Evolutionary conservation across 345 rosid genomes (phyloP).

Genomic region (Erucastrum elatum): DNA sequence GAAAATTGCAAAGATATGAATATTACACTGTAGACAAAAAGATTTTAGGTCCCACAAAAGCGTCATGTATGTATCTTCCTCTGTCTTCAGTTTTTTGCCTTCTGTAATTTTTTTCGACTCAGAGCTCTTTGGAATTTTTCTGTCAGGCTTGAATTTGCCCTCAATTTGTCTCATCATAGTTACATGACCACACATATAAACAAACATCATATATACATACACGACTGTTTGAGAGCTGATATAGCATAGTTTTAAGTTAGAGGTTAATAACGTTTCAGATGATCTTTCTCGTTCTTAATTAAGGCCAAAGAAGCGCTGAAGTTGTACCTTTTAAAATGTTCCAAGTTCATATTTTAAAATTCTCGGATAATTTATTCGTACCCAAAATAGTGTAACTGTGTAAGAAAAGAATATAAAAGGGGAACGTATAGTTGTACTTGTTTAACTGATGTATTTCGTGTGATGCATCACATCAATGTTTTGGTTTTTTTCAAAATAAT

Average conservation of each 20-base stretch:
- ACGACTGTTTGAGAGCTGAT: constrained; percentile 13
- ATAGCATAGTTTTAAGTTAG: background rate
- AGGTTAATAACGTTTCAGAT: too few relatives aligned
- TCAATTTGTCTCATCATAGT: constrained; percentile 25
- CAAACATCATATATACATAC: background rate
- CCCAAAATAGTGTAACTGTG: background rate
- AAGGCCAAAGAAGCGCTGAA: background rate
- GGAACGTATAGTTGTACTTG: background rate
- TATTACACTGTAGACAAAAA: constrained; percentile 25
- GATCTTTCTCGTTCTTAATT: background rate
- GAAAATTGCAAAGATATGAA: constrained; percentile 23
- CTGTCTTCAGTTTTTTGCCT: constrained; percentile 4
- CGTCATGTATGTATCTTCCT: constrained; percentile 25
- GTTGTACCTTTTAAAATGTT: background rate
- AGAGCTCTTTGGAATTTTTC: constrained; percentile 35
- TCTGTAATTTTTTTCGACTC: constrained; percentile 21
- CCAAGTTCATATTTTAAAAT: background rate
- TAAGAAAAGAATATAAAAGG: background rate
- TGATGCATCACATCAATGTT: constrained; percentile 7
- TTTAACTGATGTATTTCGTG: background rate
- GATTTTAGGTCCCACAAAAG: constrained; percentile 21
- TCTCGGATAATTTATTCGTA: background rate
- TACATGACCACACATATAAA: constrained; percentile 20
- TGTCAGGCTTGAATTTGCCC: constrained; percentile 34
- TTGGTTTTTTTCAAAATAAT: background rate